Evolutionary conservation across 805 yeast species (phyloP).

Genomic region (Candida tammaniensis): DNA sequence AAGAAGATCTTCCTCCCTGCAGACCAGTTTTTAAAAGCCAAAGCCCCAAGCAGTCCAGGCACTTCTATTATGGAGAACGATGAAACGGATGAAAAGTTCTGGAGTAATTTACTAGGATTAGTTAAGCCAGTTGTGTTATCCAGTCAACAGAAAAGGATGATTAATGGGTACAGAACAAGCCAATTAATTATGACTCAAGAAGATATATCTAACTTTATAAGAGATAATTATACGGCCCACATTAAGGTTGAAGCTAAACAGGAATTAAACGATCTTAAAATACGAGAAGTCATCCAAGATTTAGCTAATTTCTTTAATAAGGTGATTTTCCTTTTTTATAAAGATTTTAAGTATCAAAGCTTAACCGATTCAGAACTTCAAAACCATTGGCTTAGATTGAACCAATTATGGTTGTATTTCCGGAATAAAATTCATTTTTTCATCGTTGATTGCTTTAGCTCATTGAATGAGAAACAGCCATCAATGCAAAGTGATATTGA

Average conservation of each 20-base stretch:
- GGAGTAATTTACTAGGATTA: slow-evolving; percentile 17
- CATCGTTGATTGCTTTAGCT: slow-evolving; percentile 23
- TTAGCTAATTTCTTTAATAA: slow-evolving; percentile 22
- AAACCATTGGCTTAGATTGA: slow-evolving; percentile 21
- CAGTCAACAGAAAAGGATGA: slow-evolving; percentile 21
- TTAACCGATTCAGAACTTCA: slow-evolving; percentile 1
- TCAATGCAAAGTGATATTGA: slow-evolving; percentile 16
- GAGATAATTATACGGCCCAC: slow-evolving; percentile 7
- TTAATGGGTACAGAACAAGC: slow-evolving; percentile 21
- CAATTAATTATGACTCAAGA: slow-evolving; percentile 26
- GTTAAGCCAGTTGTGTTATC: slow-evolving; percentile 24
- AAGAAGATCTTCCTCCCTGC: slow-evolving; percentile 32
- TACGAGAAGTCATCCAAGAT: slow-evolving; percentile 29
- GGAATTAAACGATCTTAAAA: slow-evolving; percentile 19
- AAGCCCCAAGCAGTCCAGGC: slow-evolving; percentile 14
- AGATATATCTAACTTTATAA: slow-evolving; percentile 23
- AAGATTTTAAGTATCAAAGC: slow-evolving; percentile 16
- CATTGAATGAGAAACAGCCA: slow-evolving; percentile 19
- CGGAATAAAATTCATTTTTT: slow-evolving; percentile 23
- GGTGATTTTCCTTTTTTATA: slow-evolving; percentile 20
- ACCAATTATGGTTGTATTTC: slow-evolving; percentile 27
- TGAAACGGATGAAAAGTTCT: slow-evolving; percentile 12
- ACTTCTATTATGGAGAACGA: slow-evolving; percentile 7
- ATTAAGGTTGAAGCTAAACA: slow-evolving; percentile 10
- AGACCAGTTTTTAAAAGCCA: slow-evolving; percentile 29